Evolutionary conservation across 805 yeast genomes (phyloP).

Genomic region (Yamadazyma tumulicola): DNA sequence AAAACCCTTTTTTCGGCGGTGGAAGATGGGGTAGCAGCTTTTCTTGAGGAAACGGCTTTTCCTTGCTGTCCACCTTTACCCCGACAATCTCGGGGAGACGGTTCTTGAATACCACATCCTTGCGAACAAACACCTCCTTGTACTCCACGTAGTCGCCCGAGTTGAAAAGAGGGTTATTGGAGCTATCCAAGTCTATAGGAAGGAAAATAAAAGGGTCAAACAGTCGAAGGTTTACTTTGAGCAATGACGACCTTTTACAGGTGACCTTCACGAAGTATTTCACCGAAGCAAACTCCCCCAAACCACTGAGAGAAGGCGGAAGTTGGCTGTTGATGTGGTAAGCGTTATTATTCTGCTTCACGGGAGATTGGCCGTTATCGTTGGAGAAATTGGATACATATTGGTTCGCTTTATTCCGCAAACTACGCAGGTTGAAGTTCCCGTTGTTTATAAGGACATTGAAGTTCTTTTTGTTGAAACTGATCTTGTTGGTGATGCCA

Average conservation of each 20-base stretch:
- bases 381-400: constrained; percentile 2
- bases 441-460: constrained; percentile 33
- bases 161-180: constrained; percentile 8
- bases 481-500: constrained; percentile 26
- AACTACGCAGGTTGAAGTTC: constrained; percentile 17
- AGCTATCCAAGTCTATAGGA: constrained; percentile 42
- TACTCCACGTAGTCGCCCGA: constrained; percentile 24
- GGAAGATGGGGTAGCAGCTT: constrained; percentile 19
- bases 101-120: constrained; percentile 34
- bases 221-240: constrained; percentile 45
- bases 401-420: constrained; percentile 19
- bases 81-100: constrained; percentile 45
- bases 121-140: constrained; percentile 44
- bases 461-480: constrained; percentile 25
- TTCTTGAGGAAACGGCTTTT: too few relatives aligned
- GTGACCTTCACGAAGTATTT: constrained; percentile 61
- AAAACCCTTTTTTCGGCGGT: constrained; percentile 22
- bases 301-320: constrained; percentile 33
- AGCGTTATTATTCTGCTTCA: background rate
- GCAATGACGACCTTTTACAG: constrained; percentile 48
- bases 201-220: constrained; percentile 50
- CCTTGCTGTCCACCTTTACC: constrained; percentile 22
- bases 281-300: constrained; percentile 35
- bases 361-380: background rate
- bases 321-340: constrained; percentile 28